These are phyloP conservation scores for Chamaecyparis obtusa DNA, from an alignment of 75 land plant genomes.

Conservation along the genomic window DNA sequence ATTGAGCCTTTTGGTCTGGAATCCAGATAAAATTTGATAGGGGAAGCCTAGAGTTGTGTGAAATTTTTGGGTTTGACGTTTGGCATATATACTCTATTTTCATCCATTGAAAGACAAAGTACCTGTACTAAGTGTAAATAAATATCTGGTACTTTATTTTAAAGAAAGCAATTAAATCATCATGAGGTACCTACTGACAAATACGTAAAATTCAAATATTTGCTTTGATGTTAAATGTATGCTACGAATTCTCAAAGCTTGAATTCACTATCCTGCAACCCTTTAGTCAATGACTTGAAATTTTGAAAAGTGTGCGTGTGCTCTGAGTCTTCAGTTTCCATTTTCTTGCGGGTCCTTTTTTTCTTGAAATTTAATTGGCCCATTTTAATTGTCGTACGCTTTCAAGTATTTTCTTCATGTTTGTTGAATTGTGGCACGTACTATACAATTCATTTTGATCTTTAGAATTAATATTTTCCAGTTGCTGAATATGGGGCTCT, in stretches of 20 bases:
- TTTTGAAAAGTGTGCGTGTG: neutral
- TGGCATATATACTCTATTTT: neutral
- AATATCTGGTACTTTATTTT: too few relatives aligned
- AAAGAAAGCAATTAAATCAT: neutral
- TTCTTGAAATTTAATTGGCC: neutral
- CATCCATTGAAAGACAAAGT: neutral
- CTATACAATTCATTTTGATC: neutral
- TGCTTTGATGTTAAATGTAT: neutral
- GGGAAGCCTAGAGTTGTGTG: neutral
- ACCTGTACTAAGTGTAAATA: neutral
- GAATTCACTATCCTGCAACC: neutral
- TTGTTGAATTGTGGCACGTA: neutral
- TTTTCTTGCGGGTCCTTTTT: neutral
- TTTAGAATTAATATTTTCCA: neutral
- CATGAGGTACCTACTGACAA: neutral
- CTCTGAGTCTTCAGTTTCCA: neutral
- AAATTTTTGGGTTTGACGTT: neutral
- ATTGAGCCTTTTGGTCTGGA: neutral
- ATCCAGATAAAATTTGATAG: neutral
- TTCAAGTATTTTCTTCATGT: neutral
- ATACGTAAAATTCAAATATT: too few relatives aligned
- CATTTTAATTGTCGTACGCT: neutral
- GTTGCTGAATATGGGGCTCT: neutral
- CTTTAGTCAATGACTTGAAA: neutral
- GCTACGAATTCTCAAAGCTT: neutral